phyloP scores from a whole-genome alignment of 352 stramenopile genomes.

The Phytophthora pluvialis region DNA sequence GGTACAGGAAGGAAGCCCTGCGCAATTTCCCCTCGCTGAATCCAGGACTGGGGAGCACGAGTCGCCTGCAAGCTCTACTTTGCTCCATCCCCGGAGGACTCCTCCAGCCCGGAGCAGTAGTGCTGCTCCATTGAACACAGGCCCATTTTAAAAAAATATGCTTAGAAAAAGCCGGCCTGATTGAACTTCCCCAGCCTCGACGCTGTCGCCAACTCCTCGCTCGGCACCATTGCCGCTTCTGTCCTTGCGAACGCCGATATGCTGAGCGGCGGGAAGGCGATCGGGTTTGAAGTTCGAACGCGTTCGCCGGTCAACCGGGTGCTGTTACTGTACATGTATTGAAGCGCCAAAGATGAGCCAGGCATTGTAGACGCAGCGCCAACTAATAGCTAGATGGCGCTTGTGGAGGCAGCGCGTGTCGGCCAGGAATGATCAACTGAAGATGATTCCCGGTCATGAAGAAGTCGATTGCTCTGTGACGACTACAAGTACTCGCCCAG shows the following conservation, averaged over 20 bases:
- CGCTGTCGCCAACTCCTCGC: neutral
- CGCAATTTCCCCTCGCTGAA: too few relatives aligned
- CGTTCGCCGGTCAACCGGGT: conserved; percentile 8
- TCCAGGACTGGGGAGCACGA: too few relatives aligned
- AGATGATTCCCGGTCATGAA: neutral
- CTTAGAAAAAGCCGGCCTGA: neutral
- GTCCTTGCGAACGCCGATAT: conserved; percentile 3
- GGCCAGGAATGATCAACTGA: neutral
- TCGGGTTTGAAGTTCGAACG: neutral
- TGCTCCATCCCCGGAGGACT: neutral
- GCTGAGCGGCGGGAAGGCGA: conserved; percentile 3
- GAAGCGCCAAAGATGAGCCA: conserved; percentile 21
- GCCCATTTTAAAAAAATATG: neutral
- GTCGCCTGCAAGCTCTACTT: neutral
- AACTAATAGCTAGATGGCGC: neutral
- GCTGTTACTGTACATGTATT: neutral
- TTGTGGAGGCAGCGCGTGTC: neutral
- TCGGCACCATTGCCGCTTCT: neutral
- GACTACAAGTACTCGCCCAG: too few relatives aligned
- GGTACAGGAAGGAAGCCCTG: too few relatives aligned
- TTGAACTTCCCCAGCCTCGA: neutral
- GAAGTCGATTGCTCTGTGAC: neutral
- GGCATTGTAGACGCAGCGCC: neutral
- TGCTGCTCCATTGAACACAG: neutral
- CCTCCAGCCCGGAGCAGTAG: neutral